Base-by-base conservation (phyloP, 1,284 basidiomycete genomes). In the Leucoagaricus sp. region DNA sequence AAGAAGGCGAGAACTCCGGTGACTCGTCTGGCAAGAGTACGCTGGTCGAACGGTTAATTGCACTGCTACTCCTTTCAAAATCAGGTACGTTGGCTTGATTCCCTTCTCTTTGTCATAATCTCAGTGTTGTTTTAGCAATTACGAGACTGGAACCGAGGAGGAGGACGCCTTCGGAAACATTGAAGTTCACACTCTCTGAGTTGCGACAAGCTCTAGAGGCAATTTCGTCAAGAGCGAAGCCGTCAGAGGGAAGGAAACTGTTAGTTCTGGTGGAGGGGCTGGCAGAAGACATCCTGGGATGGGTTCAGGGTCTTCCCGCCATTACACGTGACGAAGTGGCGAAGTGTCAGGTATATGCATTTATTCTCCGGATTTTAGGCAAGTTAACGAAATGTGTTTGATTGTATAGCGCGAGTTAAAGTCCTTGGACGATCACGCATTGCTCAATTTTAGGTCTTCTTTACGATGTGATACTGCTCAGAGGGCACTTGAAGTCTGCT, bases 391-490 rank as follows among this genome's bases (percentile, higher is more conserved):
- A 26, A 31, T 55, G n/a, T n/a, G n/a, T n/a, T n/a, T n/a, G n/a
- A n/a, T 40, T 17, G 34, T 38, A 17, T 53, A 86, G 83, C 60
- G 34, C 12, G 58, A 76, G 21, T 62, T 87, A 55, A 66, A 68
- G 38, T 64, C 63, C 0, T 65, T 85, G 4, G 55, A 86, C 5
- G 74, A 77, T 36, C 63, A 65, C 8, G 69, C 75, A 1, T 40
- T 85, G 8, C 62, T 73, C 12, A 61, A 69, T 1, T 82, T 71
- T 56, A 72, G 74, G 5, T 69, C 71, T 48, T 72, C 67, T 28
- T 68, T 84, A 7, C 66, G 74, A 19, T 71, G 74, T 5, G 73
- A 64, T 3, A 65, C 85, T 2, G 79, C 85, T 1, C 74, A 77
- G 53, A 69, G 75, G 53, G 72, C 75, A 0, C 82, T 86, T 50